Percentiles rank a stretch among this genome's conserved stretches.
Conservation (phyloP, 139 green algal species). For the Gonium pectorale region DNA sequence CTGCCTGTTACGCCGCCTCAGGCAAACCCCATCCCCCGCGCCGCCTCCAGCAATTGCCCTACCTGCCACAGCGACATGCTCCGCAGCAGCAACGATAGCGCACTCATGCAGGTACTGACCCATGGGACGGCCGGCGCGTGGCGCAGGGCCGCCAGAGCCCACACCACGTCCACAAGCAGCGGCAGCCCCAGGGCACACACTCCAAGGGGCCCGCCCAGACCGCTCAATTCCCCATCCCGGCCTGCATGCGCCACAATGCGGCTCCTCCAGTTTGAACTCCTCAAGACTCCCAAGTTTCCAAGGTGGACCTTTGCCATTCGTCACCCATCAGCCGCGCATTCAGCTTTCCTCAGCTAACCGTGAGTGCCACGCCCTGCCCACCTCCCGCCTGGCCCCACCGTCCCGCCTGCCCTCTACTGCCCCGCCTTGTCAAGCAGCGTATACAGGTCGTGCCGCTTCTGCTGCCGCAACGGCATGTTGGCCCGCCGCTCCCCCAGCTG, state of each 20-base stretch:
- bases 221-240: neutral
- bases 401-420: neutral
- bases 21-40: neutral
- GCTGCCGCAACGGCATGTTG: constrained; percentile 84
- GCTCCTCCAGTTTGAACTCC: too few species aligned
- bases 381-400: neutral
- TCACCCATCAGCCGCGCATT: neutral
- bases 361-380: neutral
- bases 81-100: too few species aligned
- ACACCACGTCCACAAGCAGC: too few species aligned
- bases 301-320: neutral
- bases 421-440: constrained; percentile 75
- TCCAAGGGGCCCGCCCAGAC: too few species aligned
- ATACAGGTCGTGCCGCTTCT: constrained; percentile 90
- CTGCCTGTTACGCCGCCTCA: neutral
- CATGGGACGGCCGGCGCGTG: too few species aligned
- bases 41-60: neutral
- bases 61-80: too few species aligned
- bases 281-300: neutral
- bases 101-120: neutral
- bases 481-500: constrained; percentile 60
- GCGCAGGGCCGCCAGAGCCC: neutral
- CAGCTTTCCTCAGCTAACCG: neutral
- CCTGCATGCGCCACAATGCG: neutral
- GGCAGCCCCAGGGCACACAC: too few species aligned